These are phyloP conservation scores for Apiospora saccharicola DNA, from an alignment of 2,329 filamentous ascomycete species.

Conservation along the genomic window DNA sequence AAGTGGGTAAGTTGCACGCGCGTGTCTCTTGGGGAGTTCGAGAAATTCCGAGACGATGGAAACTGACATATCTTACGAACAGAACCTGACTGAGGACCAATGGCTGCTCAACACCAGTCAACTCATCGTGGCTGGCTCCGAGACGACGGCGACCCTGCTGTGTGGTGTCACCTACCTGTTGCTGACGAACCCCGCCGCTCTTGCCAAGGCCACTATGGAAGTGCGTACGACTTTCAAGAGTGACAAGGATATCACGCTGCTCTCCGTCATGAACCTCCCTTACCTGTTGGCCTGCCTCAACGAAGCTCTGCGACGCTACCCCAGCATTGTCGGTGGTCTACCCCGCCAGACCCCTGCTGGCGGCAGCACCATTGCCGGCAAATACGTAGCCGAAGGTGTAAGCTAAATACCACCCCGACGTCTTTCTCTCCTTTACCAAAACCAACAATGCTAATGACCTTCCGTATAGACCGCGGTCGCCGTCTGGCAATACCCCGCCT, in stretches of 20 bases:
- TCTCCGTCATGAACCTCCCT: conserved; percentile 38
- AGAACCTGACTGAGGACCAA: conserved; percentile 5
- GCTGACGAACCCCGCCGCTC: conserved; percentile 37
- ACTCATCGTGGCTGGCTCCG: conserved; percentile 46
- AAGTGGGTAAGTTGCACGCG: conserved; percentile 47
- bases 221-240: conserved; percentile 46
- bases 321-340: conserved; percentile 36
- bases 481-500: conserved; percentile 52
- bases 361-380: conserved; percentile 31
- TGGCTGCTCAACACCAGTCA: conserved; percentile 8
- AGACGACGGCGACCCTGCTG: conserved; percentile 55
- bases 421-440: no score
- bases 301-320: conserved; percentile 51
- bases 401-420: neutral
- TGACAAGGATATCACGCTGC: conserved; percentile 47
- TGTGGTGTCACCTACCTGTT: conserved; percentile 51
- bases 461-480: conserved; percentile 47
- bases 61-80: neutral
- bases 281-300: conserved; percentile 51
- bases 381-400: conserved; percentile 29
- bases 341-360: conserved; percentile 32
- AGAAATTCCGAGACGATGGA: fast-evolving
- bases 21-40: conserved; percentile 26
- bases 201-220: conserved; percentile 46
- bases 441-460: conserved; percentile 31